phyloP scores from a whole-genome alignment of 2,329 filamentous ascomycete species.

The Aspergillus niger region DNA sequence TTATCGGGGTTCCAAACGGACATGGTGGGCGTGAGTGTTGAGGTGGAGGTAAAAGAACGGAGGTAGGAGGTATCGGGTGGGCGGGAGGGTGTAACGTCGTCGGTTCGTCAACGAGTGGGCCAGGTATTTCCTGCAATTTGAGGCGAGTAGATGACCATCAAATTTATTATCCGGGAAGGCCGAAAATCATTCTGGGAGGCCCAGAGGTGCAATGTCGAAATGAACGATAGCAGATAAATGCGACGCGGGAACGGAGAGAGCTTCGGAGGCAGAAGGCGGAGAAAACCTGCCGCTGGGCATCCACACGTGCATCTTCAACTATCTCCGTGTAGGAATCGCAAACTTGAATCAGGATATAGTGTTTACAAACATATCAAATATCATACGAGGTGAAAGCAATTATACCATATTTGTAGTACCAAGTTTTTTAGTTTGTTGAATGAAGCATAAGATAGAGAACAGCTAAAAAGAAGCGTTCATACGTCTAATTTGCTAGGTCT shows the following conservation, averaged over 20 bases:
- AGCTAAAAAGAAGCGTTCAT: too few species aligned
- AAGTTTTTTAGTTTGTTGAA: too few species aligned
- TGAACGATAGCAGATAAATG: neutral
- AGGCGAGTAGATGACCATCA: neutral
- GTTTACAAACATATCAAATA: too few species aligned
- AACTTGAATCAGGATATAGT: neutral
- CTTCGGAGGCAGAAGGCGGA: constrained; percentile 2
- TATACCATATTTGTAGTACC: too few species aligned
- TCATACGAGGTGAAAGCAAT: too few species aligned
- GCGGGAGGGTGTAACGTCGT: constrained; percentile 5
- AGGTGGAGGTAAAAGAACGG: constrained; percentile 5
- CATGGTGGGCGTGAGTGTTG: constrained; percentile 38
- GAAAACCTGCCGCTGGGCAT: neutral
- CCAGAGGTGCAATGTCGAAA: neutral
- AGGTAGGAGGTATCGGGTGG: constrained; percentile 9
- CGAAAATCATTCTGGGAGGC: neutral
- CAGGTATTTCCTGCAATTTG: neutral
- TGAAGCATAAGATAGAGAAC: too few species aligned
- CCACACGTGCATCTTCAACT: neutral
- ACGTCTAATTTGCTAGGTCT: too few species aligned
- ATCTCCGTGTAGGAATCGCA: too few species aligned
- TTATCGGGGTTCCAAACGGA: constrained; percentile 95
- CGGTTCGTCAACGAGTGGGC: neutral
- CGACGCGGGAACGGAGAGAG: constrained; percentile 8
- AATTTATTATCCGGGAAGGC: neutral